phyloP scores from a whole-genome alignment of 2,329 filamentous ascomycete species.

The Plectosphaerella cucumerina region DNA sequence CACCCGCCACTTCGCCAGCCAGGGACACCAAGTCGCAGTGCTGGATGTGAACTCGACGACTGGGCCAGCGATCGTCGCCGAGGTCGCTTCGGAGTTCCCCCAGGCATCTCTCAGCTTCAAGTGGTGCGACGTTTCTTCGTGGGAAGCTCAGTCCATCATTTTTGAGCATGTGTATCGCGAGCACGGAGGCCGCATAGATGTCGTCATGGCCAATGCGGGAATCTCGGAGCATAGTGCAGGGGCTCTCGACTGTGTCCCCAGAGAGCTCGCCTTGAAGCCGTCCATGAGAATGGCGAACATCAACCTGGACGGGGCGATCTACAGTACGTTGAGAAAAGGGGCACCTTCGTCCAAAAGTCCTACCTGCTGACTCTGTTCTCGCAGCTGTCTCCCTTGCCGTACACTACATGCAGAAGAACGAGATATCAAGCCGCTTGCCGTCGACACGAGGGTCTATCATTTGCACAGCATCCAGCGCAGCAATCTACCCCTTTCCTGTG shows the following conservation, averaged over 20 bases:
- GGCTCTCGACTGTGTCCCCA: not conserved
- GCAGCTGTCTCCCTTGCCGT: not conserved
- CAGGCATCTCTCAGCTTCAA: constrained; percentile 21
- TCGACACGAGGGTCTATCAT: not conserved
- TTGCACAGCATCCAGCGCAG: constrained; percentile 1
- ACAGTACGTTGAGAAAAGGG: not conserved
- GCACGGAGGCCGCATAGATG: constrained; percentile 5
- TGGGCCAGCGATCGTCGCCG: constrained; percentile 18
- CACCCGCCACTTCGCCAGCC: constrained; percentile 26
- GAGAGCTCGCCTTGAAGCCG: not conserved
- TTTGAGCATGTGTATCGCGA: constrained; percentile 11
- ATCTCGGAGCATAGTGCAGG: not conserved
- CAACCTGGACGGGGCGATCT: not conserved
- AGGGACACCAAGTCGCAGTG: constrained; percentile 25
- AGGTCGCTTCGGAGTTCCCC: constrained; percentile 20
- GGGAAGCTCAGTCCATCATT: constrained; percentile 23
- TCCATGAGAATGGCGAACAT: not conserved
- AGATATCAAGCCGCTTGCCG: not conserved
- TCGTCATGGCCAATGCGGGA: constrained; percentile 9
- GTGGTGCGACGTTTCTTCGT: constrained; percentile 31
- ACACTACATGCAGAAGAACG: constrained; percentile 3
- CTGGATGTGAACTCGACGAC: constrained; percentile 24
- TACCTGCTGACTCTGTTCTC: too few species aligned
- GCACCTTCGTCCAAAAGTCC: not conserved
- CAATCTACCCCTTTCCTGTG: not conserved